Conservation (phyloP, 345 rosid species). For the Hibiscus tridactylites region DNA sequence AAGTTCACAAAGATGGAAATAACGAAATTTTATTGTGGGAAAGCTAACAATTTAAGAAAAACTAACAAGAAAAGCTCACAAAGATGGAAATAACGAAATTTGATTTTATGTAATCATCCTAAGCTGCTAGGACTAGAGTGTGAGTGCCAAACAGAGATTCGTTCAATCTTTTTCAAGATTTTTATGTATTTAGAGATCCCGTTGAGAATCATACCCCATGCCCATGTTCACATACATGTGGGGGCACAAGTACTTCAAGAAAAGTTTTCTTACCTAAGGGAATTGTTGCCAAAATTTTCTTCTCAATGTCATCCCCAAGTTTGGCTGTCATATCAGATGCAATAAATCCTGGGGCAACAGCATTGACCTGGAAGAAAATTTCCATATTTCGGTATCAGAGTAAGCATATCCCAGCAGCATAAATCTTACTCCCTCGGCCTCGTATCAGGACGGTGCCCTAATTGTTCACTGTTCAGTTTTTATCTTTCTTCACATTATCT, state of each 20-base stretch:
- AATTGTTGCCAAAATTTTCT: conserved; percentile 79
- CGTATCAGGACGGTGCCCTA: not conserved
- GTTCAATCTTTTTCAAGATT: not conserved
- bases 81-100: not conserved
- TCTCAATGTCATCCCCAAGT: conserved; percentile 85
- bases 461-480: not conserved
- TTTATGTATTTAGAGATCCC: not conserved
- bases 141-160: not conserved
- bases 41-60: not conserved
- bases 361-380: conserved; percentile 58
- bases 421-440: not conserved
- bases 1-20: not conserved
- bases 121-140: not conserved
- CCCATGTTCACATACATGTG: not conserved
- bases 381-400: conserved; percentile 5
- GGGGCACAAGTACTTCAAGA: not conserved
- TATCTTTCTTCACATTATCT: not conserved
- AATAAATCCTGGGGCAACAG: conserved; percentile 89
- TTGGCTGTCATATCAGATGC: conserved; percentile 93
- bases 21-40: not conserved
- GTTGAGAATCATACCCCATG: not conserved
- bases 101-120: not conserved
- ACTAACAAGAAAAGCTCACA: not conserved
- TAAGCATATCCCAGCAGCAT: not conserved
- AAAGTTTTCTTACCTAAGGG: conserved; percentile 58